Percentiles rank a stretch among this genome's conserved stretches.
phyloP scores from a whole-genome alignment of 2,329 filamentous ascomycete genomes.

The Ceratocystiopsis brevicomis region DNA sequence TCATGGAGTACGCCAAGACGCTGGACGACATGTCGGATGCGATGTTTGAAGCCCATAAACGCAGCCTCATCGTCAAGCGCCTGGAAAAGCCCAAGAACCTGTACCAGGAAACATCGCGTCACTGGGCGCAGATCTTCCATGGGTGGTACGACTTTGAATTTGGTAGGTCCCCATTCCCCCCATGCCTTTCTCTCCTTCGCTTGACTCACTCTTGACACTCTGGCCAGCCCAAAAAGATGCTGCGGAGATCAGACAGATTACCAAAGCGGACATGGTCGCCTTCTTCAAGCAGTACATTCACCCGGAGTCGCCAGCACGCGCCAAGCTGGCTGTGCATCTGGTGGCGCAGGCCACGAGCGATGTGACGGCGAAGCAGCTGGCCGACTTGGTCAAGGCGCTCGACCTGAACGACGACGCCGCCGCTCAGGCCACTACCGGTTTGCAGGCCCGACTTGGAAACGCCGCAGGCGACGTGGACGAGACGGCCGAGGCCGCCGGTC shows the following conservation, averaged over 20 bases:
- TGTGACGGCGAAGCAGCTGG: slow-evolving; percentile 22
- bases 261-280: slow-evolving; percentile 58
- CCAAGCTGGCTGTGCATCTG: slow-evolving; percentile 74
- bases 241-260: slow-evolving; percentile 50
- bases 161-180: slow-evolving; percentile 32
- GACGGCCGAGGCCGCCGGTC: slow-evolving; percentile 27
- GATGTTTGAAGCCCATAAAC: slow-evolving; percentile 82
- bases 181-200: neutral
- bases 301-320: slow-evolving; percentile 50
- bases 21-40: slow-evolving; percentile 59
- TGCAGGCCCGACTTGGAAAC: slow-evolving; percentile 16
- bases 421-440: slow-evolving; percentile 14
- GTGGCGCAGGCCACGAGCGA: slow-evolving; percentile 48
- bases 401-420: slow-evolving; percentile 16
- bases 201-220: neutral
- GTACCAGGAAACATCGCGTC: slow-evolving; percentile 59
- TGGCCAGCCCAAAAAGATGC: slow-evolving; percentile 54
- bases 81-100: slow-evolving; percentile 88
- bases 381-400: slow-evolving; percentile 20
- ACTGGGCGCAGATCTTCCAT: slow-evolving; percentile 69
- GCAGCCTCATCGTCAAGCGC: slow-evolving; percentile 69
- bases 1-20: slow-evolving; percentile 44
- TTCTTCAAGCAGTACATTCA: slow-evolving; percentile 65
- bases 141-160: slow-evolving; percentile 84
- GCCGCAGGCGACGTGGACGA: slow-evolving; percentile 27